These are phyloP conservation scores for Macroventuria anomochaeta DNA, from an alignment of 2,329 filamentous ascomycete species.

Conservation along the genomic window DNA sequence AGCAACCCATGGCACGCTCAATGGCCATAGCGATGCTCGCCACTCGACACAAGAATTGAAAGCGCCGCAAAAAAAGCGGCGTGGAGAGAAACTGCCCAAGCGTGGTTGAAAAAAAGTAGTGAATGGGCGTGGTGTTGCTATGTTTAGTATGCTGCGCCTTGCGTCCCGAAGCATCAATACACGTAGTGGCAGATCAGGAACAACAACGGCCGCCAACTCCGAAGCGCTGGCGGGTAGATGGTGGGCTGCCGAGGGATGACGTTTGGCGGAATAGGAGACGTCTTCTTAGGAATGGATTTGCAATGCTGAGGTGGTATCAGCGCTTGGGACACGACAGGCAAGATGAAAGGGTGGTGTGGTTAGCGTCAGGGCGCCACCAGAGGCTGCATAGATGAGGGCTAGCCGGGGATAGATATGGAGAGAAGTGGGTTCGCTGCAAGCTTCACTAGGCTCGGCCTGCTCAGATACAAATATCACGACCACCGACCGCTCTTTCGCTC, in stretches of 20 bases:
- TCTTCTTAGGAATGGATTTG: slow-evolving; percentile 26
- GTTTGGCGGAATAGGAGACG: slow-evolving; percentile 32
- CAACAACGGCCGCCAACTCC: slow-evolving; percentile 29
- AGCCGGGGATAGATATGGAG: slow-evolving; percentile 39
- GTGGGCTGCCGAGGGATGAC: slow-evolving; percentile 32
- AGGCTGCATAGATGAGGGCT: slow-evolving; percentile 32
- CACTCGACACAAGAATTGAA: slow-evolving; percentile 23
- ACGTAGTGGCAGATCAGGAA: slow-evolving; percentile 43
- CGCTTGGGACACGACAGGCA: slow-evolving; percentile 19
- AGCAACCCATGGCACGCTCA: slow-evolving; percentile 9
- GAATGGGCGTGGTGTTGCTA: slow-evolving; percentile 39
- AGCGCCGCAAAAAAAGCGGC: slow-evolving; percentile 24
- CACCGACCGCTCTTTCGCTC: slow-evolving; percentile 46
- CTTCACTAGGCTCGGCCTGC: slow-evolving; percentile 24
- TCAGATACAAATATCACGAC: slow-evolving; percentile 47
- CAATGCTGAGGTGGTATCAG: slow-evolving; percentile 20
- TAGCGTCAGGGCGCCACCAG: slow-evolving; percentile 29
- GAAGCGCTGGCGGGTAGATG: slow-evolving; percentile 19
- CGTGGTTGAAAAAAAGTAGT: slow-evolving; percentile 23
- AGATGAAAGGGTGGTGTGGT: slow-evolving; percentile 22
- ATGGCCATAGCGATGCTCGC: slow-evolving; percentile 16
- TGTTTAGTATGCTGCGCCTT: slow-evolving; percentile 44
- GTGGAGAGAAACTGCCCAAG: slow-evolving; percentile 21
- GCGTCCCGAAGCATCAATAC: slow-evolving; percentile 32
- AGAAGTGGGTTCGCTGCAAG: slow-evolving; percentile 35